Evolutionary conservation across 805 yeast species (phyloP), one percentile per base, ranked within the genome.

Genomic region (Metschnikowia baotianmanensis): DNA sequence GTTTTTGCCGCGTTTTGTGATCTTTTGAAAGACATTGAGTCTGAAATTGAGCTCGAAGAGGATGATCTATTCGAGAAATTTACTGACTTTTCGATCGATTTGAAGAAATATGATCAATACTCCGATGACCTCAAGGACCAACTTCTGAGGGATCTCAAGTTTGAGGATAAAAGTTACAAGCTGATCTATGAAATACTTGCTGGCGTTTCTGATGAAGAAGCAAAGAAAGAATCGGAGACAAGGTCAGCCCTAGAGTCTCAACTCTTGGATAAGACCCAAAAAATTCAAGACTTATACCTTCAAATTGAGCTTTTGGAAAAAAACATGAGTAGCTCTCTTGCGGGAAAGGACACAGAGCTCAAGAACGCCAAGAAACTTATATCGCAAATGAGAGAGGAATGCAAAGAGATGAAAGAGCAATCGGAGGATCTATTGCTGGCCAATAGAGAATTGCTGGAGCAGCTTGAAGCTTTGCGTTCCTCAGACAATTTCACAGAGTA

Each of bases 291-390:
- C 34, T 57, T 74, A 11, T 57, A 61, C 10, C 55, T 77, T 40
- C 77, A 74, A 46, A 61, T 77, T 8, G 58, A 65, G 7, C 62
- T 76, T 2, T 52, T 78, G 26, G 72, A 76, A 45, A 61, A 65
- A 5, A 75, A 73, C 46, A 56, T 77, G 50, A 48, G 47, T 12
- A 58, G 65, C 3, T 53, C 65, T 5, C 55, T 58, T 27, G 50
- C 51, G 0, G 61, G 62, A 13, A 52, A 59, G 34, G 69, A 66
- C 23, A 44, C 46, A 8, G 57, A 53, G 13, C 37, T 67, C 3
- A 34, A 45, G 1, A 50, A 55, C 5, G 48, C n/a, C 11, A 34
- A 46, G 6, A 20, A 48, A 3, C 52, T 53, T 18, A 27, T 52
- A 10, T 5, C 20, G 0, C 15, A 37, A 5, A 31, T 46, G 6